Conservation (phyloP, 441 rosid species). For the Heliophila coronopifolia region DNA sequence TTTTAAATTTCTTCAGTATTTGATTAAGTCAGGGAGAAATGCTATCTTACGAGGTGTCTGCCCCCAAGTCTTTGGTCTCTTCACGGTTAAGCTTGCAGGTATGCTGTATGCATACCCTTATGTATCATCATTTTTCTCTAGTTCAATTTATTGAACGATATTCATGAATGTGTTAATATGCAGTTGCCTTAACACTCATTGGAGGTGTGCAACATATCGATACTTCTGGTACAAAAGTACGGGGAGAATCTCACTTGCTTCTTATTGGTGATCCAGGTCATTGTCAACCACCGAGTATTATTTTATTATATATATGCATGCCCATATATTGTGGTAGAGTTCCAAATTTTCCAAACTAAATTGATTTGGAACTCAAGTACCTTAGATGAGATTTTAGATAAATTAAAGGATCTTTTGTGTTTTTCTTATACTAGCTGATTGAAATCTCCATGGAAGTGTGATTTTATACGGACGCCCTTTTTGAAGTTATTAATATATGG, state of each 20-base stretch:
- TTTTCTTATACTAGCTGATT: neutral
- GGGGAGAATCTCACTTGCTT: constrained; percentile 97
- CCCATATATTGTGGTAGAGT: neutral
- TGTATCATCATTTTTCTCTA: constrained; percentile 6
- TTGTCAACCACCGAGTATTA: constrained; percentile 9
- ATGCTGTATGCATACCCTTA: neutral
- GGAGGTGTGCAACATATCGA: constrained; percentile 97
- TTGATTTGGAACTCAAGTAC: neutral
- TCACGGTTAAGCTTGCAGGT: constrained; percentile 99
- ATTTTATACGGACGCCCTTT: neutral
- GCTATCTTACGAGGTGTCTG: constrained; percentile 78
- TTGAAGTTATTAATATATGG: constrained; percentile 9
- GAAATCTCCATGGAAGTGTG: neutral
- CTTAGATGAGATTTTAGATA: neutral
- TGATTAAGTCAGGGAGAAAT: constrained; percentile 58
- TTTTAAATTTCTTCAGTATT: neutral
- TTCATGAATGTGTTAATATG: constrained; percentile 15
- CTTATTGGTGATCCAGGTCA: constrained; percentile 97
- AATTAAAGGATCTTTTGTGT: neutral
- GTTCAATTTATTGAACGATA: constrained; percentile 8
- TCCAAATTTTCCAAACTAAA: neutral
- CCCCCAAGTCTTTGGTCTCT: constrained; percentile 95
- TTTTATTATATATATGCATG: neutral
- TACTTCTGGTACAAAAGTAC: constrained; percentile 89
- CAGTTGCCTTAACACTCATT: constrained; percentile 85